Evolutionary conservation across 2,329 filamentous ascomycete genomes (phyloP), one percentile per base, ranked within the genome.

Genomic region (Sporothrix globosa): DNA sequence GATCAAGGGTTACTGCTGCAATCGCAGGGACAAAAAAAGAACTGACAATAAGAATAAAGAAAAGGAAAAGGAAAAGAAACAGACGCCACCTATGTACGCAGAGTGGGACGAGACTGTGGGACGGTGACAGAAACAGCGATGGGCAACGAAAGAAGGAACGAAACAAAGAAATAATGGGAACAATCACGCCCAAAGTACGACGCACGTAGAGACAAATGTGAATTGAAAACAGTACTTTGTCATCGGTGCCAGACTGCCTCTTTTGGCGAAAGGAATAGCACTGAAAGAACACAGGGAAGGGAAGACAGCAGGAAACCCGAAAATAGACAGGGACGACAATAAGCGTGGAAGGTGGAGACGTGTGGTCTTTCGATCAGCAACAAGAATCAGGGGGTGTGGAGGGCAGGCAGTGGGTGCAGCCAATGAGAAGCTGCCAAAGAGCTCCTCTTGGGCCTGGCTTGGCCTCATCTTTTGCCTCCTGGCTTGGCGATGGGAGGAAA

Each of bases 341-440:
- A 24, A 41, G 58, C 39, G 58, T 63, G 3, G 14, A 63, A 46
- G 61, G 61, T 50, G 61, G 61, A 44, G 61, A 21, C 24, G 50
- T 30, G 17, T n/a, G 44, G 61, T 52, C 24, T n/a, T 41, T 67
- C 34, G 63, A 53, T 53, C 46, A 67, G 46, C 48, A 24, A 67
- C 53, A 52, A 67, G 30, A 52, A 53, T 24, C 30, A 53, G 46
- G 48, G 48, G 46, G 46, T 67, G 66, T 44, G 50, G 66, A 46
- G 66, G 52, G 52, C 56, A 50, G n/a, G n/a, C 17, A 14, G 56
- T 60, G 34, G 39, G 19, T 44, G 11, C 34, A 54, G 65, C 65
- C 48, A 67, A 67, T 67, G 27, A 67, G 65, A 19, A 24, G 50
- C 65, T 67, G 30, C 30, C 34, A 67, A 67, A 53, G 30, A 67